Evolutionary conservation across 495 filamentous ascomycete genomes (phyloP).

Genomic region (Penicillium simplicissimum): DNA sequence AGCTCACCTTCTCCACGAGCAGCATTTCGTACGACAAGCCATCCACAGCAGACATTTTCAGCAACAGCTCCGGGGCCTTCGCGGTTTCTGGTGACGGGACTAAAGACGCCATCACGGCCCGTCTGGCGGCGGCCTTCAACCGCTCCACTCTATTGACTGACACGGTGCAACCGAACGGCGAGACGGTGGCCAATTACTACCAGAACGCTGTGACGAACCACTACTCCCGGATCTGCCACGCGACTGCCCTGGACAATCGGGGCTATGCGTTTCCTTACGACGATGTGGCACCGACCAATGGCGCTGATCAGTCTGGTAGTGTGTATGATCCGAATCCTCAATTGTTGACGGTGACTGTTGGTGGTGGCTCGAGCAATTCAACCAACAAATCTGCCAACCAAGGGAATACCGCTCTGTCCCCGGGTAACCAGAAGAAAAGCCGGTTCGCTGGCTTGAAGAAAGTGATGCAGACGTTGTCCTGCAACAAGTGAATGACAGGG

Average conservation of each 20-base stretch:
- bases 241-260: constrained; percentile 56
- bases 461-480: constrained; percentile 15
- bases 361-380: constrained; percentile 43
- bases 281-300: constrained; percentile 63
- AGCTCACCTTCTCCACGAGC: constrained; percentile 50
- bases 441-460: constrained; percentile 14
- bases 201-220: constrained; percentile 63
- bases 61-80: constrained; percentile 71
- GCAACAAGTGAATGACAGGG: constrained; percentile 5
- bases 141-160: constrained; percentile 60
- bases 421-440: constrained; percentile 9
- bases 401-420: background rate
- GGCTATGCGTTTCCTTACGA: constrained; percentile 83
- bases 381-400: constrained; percentile 3
- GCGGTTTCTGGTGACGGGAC: constrained; percentile 47
- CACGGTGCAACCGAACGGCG: constrained; percentile 51
- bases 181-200: constrained; percentile 53
- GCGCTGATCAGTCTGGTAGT: constrained; percentile 61
- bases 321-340: constrained; percentile 58
- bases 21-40: constrained; percentile 58
- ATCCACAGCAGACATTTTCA: constrained; percentile 64
- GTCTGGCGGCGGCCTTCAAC: constrained; percentile 69
- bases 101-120: constrained; percentile 58
- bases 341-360: constrained; percentile 62
- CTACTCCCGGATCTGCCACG: constrained; percentile 68